Base-by-base conservation (phyloP, 768 basidiomycete species). In the Russula abietina region DNA sequence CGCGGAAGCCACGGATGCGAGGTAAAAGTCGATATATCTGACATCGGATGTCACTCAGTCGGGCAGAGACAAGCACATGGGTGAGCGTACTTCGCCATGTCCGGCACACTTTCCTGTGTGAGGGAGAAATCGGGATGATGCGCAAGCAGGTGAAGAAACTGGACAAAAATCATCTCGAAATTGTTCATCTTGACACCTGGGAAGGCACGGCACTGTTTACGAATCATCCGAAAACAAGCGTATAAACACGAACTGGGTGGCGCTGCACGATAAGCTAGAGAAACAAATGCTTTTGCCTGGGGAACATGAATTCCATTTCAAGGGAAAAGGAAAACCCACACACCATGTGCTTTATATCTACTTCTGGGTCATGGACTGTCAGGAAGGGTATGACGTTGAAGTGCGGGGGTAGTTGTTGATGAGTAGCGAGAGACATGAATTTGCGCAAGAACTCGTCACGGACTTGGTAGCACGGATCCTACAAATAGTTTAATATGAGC, bases 111-210 rank as follows among this genome's bases (percentile, higher is more conserved):
- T 38, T 90, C 88, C 41, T 83, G 80, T 2, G 80, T 78, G 49
- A 78, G 80, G 22, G 79, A 80, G 69, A 93, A 95, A 73, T 99
- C 97, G 4, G 96, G 96, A 71, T 99, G 97, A 71, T 97, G 95
- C 0, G 94, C 92, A 5, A 98, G 79, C 0, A 94, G 74, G 70
- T 94, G 90, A 11, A 98, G 79, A 4, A 98, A 75, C 14, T 96
- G 87, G 48, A 95, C 83, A 68, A 98, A 90, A 2, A 88, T 83
- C 59, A 88, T 75, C 72, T 98, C 96, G 59, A 95, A 80, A 55
- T 83, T 75, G n/a, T 85, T 80, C 17, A 91, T 75, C 49, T 81
- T 79, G 32, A 83, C 69, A 16, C 76, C 88, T 85, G 70, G 4
- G 30, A 60, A 11, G 17, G 45, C 16, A 9, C 24, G 43, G 45